Evolutionary conservation across 805 yeast species (phyloP).

Genomic region (Peterozyma toletana): DNA sequence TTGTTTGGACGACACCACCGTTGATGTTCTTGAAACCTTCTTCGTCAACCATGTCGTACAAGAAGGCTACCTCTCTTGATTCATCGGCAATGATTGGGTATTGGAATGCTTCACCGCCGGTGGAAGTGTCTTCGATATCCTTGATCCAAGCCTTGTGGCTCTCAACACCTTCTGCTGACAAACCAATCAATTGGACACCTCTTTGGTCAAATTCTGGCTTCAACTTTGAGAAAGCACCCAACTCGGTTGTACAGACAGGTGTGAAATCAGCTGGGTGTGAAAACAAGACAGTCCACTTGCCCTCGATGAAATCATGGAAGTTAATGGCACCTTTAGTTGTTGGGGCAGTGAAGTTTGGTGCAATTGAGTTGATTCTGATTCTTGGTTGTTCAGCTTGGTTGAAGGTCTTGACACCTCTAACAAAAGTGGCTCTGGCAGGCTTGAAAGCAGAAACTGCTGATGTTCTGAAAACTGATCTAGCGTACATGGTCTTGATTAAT

Average conservation of each 20-base stretch:
- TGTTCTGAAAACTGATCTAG: conserved; percentile 11
- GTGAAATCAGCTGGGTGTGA: conserved; percentile 77
- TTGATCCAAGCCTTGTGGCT: conserved; percentile 64
- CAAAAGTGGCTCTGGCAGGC: conserved; percentile 12
- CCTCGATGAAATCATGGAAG: conserved; percentile 57
- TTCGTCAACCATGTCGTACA: conserved; percentile 65
- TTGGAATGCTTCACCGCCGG: conserved; percentile 38
- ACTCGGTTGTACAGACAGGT: conserved; percentile 74
- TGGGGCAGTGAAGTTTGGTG: conserved; percentile 61
- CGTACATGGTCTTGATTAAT: conserved; percentile 15
- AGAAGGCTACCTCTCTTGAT: conserved; percentile 48
- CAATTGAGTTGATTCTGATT: conserved; percentile 50
- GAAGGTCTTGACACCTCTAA: conserved; percentile 16
- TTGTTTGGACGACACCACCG: conserved; percentile 58
- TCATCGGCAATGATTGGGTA: conserved; percentile 71
- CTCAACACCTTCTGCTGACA: conserved; percentile 56
- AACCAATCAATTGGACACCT: conserved; percentile 59
- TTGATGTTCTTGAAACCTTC: conserved; percentile 64
- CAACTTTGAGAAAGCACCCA: conserved; percentile 68
- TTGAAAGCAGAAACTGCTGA: conserved; percentile 9
- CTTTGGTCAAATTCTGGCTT: conserved; percentile 64
- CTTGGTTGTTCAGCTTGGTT: conserved; percentile 14
- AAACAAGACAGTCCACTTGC: conserved; percentile 60
- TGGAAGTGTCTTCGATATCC: conserved; percentile 60
- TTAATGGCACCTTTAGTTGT: conserved; percentile 57